Percentiles rank a stretch among this genome's conserved stretches.
phyloP scores from a whole-genome alignment of 108 stramenopile genomes.

The Skeletonema potamos region DNA sequence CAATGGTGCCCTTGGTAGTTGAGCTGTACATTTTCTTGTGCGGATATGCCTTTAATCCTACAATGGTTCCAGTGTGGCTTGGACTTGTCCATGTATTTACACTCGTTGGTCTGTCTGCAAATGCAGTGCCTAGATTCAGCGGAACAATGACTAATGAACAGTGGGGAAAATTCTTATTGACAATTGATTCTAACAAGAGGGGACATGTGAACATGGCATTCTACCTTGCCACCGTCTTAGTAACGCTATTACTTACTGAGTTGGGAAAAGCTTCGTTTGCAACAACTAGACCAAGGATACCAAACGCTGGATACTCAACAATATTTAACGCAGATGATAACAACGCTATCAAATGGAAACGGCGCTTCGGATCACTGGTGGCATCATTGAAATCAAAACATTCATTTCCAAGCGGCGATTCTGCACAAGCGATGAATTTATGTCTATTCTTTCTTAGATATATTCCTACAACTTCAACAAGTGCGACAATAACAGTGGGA shows the following conservation, averaged over 20 bases:
- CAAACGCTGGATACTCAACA: not conserved
- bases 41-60: constrained; percentile 54
- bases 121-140: not conserved
- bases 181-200: not conserved
- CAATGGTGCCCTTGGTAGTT: constrained; percentile 15
- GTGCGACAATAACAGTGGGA: not conserved
- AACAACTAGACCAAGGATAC: constrained; percentile 35
- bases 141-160: not conserved
- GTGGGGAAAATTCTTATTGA: not conserved
- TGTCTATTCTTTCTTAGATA: constrained; percentile 33
- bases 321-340: not conserved
- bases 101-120: not conserved
- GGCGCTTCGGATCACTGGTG: constrained; percentile 40
- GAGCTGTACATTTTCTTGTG: constrained; percentile 37
- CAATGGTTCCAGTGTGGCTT: constrained; percentile 38
- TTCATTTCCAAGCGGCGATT: constrained; percentile 49
- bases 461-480: constrained; percentile 4
- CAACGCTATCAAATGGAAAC: not conserved
- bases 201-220: constrained; percentile 17
- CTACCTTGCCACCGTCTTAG: constrained; percentile 38
- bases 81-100: constrained; percentile 14
- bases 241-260: constrained; percentile 43
- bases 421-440: constrained; percentile 48
- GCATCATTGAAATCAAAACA: constrained; percentile 52
- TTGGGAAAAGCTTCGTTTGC: constrained; percentile 50